Base-by-base conservation (phyloP, 2,329 filamentous ascomycete species). In the Colletotrichum incanum region DNA sequence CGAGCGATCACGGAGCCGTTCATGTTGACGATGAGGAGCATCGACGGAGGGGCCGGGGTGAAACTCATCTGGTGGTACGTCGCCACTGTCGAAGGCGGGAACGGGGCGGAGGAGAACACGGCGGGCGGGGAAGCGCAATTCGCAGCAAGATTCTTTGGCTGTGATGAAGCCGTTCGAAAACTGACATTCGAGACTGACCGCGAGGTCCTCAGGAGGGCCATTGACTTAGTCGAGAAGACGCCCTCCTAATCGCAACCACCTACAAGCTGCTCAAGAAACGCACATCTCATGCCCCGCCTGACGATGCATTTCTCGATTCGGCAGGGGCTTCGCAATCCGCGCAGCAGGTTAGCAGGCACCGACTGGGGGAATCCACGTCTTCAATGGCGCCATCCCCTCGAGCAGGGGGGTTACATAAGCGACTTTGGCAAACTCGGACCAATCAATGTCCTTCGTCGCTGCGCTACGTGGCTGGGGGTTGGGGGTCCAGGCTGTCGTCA, bases 401-500 rank as follows among this genome's bases (percentile, higher is more conserved):
- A 31, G 18, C 0, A 9, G 16, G 34, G 62, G 56, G 41, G 56
- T 62, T 49, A 47, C 54, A 55, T 47, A 49, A 65, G 70, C 60
- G 52, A 37, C 54, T 47, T 54, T 61, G 39, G 7, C 16, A 41
- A 7, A 20, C 28, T n/a, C 16, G 54, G 23, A 11, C 69, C 69
- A 72, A 72, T 72, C 37, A 52, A 5, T 23, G 20, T 28, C 14
- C 50, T 34, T 34, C 34, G n/a, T 45, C 20, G 23, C 3, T 14
- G 69, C 49, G 49, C 52, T 58, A 68, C 69, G 65, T 68, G 69
- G 52, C 69, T 72, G 58, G 58, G 64, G 3, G 28, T 31, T 31
- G 28, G 28, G 66, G 65, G 41, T 58, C 54, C 45, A 64, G 70
- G 70, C 59, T 72, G 70, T 72, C 65, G 70, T 72, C 70, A 72